These are phyloP conservation scores for Ogataea chonburiensis DNA, from an alignment of 805 yeast species.

Conservation along the genomic window DNA sequence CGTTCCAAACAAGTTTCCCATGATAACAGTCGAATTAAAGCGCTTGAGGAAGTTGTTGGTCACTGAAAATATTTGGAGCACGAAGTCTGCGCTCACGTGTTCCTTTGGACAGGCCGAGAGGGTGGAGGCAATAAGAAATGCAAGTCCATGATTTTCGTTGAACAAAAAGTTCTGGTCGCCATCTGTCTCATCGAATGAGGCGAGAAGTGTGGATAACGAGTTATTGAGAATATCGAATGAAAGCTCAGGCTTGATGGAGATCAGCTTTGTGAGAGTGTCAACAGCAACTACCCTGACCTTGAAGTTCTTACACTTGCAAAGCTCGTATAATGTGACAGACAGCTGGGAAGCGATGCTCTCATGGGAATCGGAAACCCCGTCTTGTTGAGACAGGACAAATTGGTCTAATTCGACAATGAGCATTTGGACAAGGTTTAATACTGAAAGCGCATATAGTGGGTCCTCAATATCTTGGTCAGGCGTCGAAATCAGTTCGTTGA, in stretches of 20 bases:
- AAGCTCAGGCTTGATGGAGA: conserved; percentile 36
- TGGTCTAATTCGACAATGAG: conserved; percentile 32
- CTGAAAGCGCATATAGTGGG: conserved; percentile 29
- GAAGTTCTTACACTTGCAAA: conserved; percentile 40
- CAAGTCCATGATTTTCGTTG: conserved; percentile 32
- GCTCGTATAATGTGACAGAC: conserved; percentile 34
- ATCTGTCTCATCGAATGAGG: conserved; percentile 36
- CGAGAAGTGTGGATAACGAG: conserved; percentile 35
- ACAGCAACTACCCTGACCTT: conserved; percentile 42
- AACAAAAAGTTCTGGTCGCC: conserved; percentile 23
- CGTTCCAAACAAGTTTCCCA: conserved; percentile 33
- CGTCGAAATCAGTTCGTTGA: conserved; percentile 17
- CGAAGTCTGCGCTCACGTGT: conserved; percentile 33
- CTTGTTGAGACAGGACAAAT: conserved; percentile 33
- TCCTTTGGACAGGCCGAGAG: conserved; percentile 32
- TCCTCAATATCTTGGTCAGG: conserved; percentile 16
- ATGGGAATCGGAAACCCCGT: conserved; percentile 25
- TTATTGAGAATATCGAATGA: conserved; percentile 33
- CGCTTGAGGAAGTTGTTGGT: conserved; percentile 32
- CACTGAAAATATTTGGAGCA: conserved; percentile 31
- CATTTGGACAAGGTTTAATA: conserved; percentile 30
- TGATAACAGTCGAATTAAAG: conserved; percentile 37
- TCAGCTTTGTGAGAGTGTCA: conserved; percentile 34
- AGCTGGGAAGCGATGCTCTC: conserved; percentile 33
- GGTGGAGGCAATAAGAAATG: conserved; percentile 34